Evolutionary conservation across 805 yeast genomes (phyloP).

Genomic region (Candida verbasci): DNA sequence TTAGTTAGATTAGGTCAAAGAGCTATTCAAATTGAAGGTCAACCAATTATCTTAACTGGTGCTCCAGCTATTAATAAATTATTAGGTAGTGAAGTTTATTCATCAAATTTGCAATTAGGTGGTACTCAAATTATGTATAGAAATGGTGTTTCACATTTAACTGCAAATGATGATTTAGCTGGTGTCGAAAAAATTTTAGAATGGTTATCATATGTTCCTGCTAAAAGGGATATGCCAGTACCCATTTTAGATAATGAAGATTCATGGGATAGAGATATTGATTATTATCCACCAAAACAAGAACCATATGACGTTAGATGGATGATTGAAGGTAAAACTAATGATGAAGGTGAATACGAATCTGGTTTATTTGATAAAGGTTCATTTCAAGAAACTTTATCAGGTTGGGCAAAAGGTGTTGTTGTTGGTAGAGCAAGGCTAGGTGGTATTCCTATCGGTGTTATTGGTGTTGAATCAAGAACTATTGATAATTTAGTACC

Average conservation of each 20-base stretch:
- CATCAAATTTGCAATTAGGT: conserved; percentile 95
- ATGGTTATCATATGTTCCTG: conserved; percentile 95
- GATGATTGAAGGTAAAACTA: conserved; percentile 82
- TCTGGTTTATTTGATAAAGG: conserved; percentile 86
- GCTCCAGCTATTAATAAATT: conserved; percentile 98
- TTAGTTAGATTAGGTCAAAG: conserved; percentile 97
- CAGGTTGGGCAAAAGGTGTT: conserved; percentile 99
- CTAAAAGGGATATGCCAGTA: conserved; percentile 81
- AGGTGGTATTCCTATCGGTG: conserved; percentile 99
- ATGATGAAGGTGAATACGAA: conserved; percentile 69
- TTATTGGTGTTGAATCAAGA: conserved; percentile 92
- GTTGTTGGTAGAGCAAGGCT: conserved; percentile 98
- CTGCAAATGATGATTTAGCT: conserved; percentile 94
- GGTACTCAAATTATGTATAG: conserved; percentile 99
- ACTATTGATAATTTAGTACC: conserved; percentile 86
- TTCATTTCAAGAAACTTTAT: conserved; percentile 92
- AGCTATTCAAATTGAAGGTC: conserved; percentile 98
- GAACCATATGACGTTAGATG: conserved; percentile 89
- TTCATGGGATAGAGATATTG: conserved; percentile 91
- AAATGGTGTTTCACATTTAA: conserved; percentile 97
- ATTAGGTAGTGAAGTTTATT: conserved; percentile 94
- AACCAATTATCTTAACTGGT: conserved; percentile 97
- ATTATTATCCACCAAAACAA: conserved; percentile 65
- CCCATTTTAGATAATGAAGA: conserved; percentile 83
- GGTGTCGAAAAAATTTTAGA: conserved; percentile 93